Conservation (phyloP, 2,329 filamentous ascomycete species). For the Tricladium varicosporioides region DNA sequence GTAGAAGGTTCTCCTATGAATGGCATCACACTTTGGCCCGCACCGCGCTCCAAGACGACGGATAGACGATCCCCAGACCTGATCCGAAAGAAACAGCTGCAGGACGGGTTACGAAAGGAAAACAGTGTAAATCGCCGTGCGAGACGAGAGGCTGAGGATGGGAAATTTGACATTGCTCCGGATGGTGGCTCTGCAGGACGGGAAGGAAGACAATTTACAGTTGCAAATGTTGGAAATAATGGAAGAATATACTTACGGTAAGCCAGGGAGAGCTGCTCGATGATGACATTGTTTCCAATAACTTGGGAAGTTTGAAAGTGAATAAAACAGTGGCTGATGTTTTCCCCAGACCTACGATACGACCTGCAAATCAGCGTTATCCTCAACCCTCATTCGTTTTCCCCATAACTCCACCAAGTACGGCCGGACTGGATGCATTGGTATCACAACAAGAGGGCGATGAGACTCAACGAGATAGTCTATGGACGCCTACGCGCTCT, state of each 20-base stretch:
- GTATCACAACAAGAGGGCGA: conserved; percentile 31
- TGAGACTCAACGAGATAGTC: conserved; percentile 27
- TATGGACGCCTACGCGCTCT: conserved; percentile 32
- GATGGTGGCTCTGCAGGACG: conserved; percentile 58
- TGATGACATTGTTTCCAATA: conserved; percentile 17
- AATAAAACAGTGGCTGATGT: conserved; percentile 21
- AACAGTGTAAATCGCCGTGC: conserved; percentile 28
- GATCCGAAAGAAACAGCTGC: conserved; percentile 25
- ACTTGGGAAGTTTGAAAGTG: conserved; percentile 5
- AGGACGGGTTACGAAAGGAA: conserved; percentile 30
- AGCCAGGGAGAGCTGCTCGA: conserved; percentile 30
- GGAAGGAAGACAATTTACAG: conserved; percentile 56
- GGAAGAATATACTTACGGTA: conserved; percentile 81
- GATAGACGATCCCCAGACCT: conserved; percentile 23
- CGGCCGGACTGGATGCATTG: conserved; percentile 52
- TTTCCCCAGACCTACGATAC: conserved; percentile 53
- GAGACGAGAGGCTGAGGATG: conserved; percentile 42
- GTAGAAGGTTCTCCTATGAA: conserved; percentile 16
- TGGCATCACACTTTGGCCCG: conserved; percentile 25
- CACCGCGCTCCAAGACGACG: conserved; percentile 23
- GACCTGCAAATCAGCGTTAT: conserved; percentile 59
- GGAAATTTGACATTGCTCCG: conserved; percentile 54
- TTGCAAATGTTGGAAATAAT: conserved; percentile 80
- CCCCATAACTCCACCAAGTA: conserved; percentile 58
- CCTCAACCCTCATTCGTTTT: conserved; percentile 61